Conservation (phyloP, 2,329 filamentous ascomycete genomes). For the Nigrospora sphaerica region DNA sequence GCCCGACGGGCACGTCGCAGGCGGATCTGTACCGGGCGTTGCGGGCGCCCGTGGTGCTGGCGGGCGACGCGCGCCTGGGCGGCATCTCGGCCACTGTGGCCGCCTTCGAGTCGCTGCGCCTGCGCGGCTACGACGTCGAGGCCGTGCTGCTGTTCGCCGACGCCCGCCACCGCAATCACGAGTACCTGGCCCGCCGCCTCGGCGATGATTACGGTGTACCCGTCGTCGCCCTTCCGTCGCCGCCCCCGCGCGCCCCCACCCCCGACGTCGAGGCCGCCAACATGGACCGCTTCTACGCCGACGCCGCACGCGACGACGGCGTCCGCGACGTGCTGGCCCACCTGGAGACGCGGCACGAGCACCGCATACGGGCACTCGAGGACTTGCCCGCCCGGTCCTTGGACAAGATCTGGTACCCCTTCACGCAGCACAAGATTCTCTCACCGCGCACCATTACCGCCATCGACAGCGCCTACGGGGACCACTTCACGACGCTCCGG, state of each 20-base stretch:
- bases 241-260: constrained; percentile 41
- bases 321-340: constrained; percentile 39
- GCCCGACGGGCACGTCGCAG: constrained; percentile 68
- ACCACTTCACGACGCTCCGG: constrained; percentile 61
- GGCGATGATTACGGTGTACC: constrained; percentile 46
- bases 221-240: constrained; percentile 49
- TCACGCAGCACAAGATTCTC: constrained; percentile 69
- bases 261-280: constrained; percentile 38
- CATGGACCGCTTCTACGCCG: constrained; percentile 59
- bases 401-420: constrained; percentile 74
- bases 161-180: constrained; percentile 57
- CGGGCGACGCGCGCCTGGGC: constrained; percentile 69
- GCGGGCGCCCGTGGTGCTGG: constrained; percentile 64
- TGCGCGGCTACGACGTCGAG: constrained; percentile 74
- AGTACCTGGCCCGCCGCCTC: constrained; percentile 64
- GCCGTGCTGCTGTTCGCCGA: constrained; percentile 64
- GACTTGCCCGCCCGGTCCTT: constrained; percentile 56
- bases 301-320: constrained; percentile 27
- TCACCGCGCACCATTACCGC: constrained; percentile 56
- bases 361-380: constrained; percentile 51
- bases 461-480: constrained; percentile 75
- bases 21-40: constrained; percentile 71
- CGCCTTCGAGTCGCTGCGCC: constrained; percentile 67
- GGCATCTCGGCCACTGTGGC: constrained; percentile 77
- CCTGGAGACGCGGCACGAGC: constrained; percentile 45